These are phyloP conservation scores for Rhodotorula toruloides DNA, from an alignment of 768 basidiomycete species.

Conservation along the genomic window DNA sequence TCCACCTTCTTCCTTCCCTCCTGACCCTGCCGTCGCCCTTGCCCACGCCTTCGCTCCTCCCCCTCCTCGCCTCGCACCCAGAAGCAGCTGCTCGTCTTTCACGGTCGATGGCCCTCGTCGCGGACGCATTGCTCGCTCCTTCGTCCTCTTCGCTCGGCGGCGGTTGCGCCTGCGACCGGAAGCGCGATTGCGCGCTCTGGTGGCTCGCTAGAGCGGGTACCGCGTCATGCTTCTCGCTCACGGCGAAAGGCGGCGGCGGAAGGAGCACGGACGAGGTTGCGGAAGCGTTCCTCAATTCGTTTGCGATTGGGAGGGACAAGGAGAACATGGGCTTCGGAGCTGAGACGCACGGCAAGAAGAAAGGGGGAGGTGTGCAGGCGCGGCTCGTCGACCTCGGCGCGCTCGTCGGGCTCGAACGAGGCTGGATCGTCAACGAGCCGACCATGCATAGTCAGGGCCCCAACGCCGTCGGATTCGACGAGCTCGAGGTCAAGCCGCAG, in stretches of 20 bases:
- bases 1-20: constrained; percentile 29
- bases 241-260: not conserved
- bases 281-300: constrained; percentile 3
- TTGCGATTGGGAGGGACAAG: not conserved
- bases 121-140: constrained; percentile 21
- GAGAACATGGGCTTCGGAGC: not conserved
- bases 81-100: constrained; percentile 5
- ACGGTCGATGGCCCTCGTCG: constrained; percentile 10
- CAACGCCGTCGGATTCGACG: not conserved
- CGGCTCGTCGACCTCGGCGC: constrained; percentile 19
- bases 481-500: not conserved
- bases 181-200: constrained; percentile 32
- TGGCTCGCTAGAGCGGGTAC: constrained; percentile 25
- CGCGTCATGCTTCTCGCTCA: not conserved
- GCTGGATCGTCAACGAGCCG: constrained; percentile 27
- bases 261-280: not conserved
- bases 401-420: constrained; percentile 32
- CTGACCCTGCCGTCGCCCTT: constrained; percentile 12
- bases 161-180: constrained; percentile 31
- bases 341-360: not conserved
- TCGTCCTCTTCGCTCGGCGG: not conserved
- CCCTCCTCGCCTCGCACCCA: not conserved
- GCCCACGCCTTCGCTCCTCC: not conserved
- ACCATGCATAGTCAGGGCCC: not conserved
- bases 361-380: constrained; percentile 8